Conservation (phyloP, 1,139 yeast genomes). For the Scheffersomyces titani region DNA sequence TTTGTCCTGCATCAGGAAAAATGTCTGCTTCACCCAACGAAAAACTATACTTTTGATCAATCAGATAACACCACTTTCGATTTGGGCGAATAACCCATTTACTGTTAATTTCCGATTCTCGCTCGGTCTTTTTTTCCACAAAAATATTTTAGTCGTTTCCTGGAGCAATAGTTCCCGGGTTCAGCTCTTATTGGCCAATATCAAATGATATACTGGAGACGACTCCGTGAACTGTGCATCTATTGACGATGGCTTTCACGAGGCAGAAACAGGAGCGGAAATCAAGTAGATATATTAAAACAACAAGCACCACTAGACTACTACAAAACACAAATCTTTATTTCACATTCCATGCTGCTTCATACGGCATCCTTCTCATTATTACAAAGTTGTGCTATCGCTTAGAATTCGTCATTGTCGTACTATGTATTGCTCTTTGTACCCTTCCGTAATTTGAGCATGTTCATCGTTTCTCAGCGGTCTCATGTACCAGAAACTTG, state of each 20-base stretch:
- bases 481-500: too few species aligned
- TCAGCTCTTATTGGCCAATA: not conserved
- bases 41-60: not conserved
- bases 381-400: not conserved
- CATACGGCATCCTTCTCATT: not conserved
- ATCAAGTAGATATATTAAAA: too few species aligned
- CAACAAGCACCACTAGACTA: not conserved
- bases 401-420: not conserved
- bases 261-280: not conserved
- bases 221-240: not conserved
- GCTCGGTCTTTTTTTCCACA: not conserved
- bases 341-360: not conserved
- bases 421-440: not conserved
- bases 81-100: not conserved
- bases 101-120: not conserved
- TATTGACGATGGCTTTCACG: not conserved
- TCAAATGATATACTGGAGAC: not conserved
- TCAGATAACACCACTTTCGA: not conserved
- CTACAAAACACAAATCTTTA: not conserved
- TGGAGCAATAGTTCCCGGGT: not conserved
- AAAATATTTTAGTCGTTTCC: not conserved
- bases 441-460: not conserved
- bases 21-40: not conserved
- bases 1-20: not conserved
- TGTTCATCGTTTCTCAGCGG: not conserved